Evolutionary conservation across 2,329 filamentous ascomycete species (phyloP), one percentile per base, ranked within the genome.

Genomic region (Teratosphaeriaceae sp.): DNA sequence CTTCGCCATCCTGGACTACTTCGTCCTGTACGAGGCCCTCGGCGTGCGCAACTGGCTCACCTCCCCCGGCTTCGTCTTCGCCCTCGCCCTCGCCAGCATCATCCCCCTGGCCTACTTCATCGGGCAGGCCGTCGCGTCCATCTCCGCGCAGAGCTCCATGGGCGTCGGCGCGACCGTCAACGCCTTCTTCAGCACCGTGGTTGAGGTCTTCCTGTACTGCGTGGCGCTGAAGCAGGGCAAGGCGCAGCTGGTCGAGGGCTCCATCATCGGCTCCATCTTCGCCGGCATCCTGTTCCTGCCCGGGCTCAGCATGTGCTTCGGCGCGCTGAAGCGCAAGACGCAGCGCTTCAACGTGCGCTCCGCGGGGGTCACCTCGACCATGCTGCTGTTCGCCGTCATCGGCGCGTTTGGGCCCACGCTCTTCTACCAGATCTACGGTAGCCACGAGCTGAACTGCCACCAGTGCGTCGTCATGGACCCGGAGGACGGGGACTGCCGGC

Each of bases 351-450:
- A 98, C 61, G 89, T 92, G 50, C 88, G 84, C 59, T 97, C 90
- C 24, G 92, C 92, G 22, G 88, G 92, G 61, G 92, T 97, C 24
- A 97, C 90, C 1, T 96, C 89, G 2, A 98, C 92, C 0, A 98
- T 98, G 92, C 70, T 98, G 44, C 74, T 98, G 8, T 98, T 98
- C 62, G 90, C 92, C 19, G 85, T 94, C 29, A 92, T 98, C 55
- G 90, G 86, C 48, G 88, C 90, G 7, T 98, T 98, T 65, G 85
- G 90, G 0, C 92, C 92, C 2, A 98, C 92, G 0, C 70, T 98
- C 12, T 98, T 98, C 68, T 98, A 97, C 67, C 90, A 98, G 61
- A 95, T 98, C 50, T 97, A 97, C 64, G 94, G 92, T 54, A 95
- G 88, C 38, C 92, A 98, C 61, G 88, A 98, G 68, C 77, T 98